Base-by-base conservation (phyloP, 2,329 filamentous ascomycete species). In the Pseudogymnoascus pannorum region DNA sequence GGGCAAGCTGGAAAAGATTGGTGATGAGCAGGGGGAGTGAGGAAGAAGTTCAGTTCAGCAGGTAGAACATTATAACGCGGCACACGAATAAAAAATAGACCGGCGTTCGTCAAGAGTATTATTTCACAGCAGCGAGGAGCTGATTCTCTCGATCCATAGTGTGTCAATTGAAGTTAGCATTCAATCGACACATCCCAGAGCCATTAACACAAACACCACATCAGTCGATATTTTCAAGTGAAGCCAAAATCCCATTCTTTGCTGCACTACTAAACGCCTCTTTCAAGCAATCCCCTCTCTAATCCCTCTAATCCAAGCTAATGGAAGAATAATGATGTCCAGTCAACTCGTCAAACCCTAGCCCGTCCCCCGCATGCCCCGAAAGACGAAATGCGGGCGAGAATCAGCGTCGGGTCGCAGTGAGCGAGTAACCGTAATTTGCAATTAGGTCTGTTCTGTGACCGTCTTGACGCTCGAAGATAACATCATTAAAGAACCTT, bases 1-100 rank as follows among this genome's bases (percentile, higher is more conserved):
- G 84, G 93, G 92, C 67, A 96, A 95, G 80, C 78, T 99, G 67
- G 91, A 97, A 81, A 97, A 97, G 85, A 84, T 97, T 72, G 91
- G 87, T 12, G 88, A 95, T 68, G 87, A 90, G 72, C 74, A 78
- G 26, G 85, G 85, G 60, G 82, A 87, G 73, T 86, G 18, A 61
- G 20, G 9, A n/a, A 12, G 20, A 54, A 7, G 48, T 33, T 31
- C 16, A 12, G 48, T 33, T 54, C 48, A 29, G 24, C 18, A 31
- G 33, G 8, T 54, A 31, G 26, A 54, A 31, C 44, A 31, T 20
- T 16, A 31, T 54, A 54, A 54, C 48, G 48, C 48, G 18, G 12
- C 26, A 31, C 48, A 54, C 48, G 48, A 54, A 33, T 18, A 18
- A 31, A 31, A 51, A 54, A 31, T 54, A 54, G 48, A 54, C 48